Evolutionary conservation across 2,329 filamentous ascomycete species (phyloP), one percentile per base, ranked within the genome.

Genomic region (Colletotrichum tropicicola): DNA sequence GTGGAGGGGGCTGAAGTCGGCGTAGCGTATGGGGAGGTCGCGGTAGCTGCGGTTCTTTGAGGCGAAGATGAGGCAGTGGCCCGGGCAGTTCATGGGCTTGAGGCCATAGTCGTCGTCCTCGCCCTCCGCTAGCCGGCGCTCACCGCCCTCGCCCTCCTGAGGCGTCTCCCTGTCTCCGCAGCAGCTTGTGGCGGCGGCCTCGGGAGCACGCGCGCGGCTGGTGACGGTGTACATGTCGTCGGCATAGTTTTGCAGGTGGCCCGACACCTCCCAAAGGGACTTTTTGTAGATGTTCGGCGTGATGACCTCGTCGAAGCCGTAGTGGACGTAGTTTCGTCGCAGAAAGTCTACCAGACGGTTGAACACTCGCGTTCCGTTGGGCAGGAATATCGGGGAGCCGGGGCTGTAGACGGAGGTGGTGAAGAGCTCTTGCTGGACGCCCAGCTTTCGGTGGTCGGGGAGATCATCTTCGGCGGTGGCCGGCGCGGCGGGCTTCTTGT

Each of bases 81-180:
- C 93, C 0, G 93, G 93, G 74, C 93, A 97, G 74, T 97, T 97
- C 93, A 97, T 97, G 13, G 93, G 93, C 77, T 97, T 97, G 70
- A 97, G 80, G 17, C 92, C 92, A 77, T 92, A 97, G 67, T 92
- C 91, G 68, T 90, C 89, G 66, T 87, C 85, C 67, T 91, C 88
- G 66, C 89, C 87, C 19, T 74, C 73, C 1, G 71, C 62, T 9
- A 43, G 39, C 35, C 59, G 49, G 28, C 48, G 43, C 12, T 53
- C 47, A 68, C 70, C 44, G 65, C 41, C 23, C 65, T 72, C 39
- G 27, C 61, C 48, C 23, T 60, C 61, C 32, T 44, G 41, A 59
- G 53, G 69, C 21, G 25, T 68, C 19, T 60, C 55, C 27, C 65
- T 65, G 10, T 79, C 27, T 49, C 73, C 77, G 59, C 81, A 75